phyloP scores from a whole-genome alignment of 192 early-diverging fungal species.

The Umbelopsis vinacea region DNA sequence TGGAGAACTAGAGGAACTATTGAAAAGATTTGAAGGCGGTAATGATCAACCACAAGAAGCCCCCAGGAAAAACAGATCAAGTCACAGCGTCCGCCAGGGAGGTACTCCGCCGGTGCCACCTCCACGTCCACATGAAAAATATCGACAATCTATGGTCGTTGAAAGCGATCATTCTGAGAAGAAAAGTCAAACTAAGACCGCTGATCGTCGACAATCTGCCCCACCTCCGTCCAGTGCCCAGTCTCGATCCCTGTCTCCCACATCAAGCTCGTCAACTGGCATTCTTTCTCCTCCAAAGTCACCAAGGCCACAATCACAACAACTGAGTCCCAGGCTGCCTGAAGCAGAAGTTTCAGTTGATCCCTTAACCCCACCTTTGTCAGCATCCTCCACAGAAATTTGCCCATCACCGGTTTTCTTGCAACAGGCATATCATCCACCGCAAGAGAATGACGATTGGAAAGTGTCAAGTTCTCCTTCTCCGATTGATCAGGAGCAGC shows the following conservation, averaged over 20 bases:
- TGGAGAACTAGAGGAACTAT: conserved; percentile 12
- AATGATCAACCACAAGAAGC: background rate
- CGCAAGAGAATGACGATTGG: background rate
- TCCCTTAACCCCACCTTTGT: background rate
- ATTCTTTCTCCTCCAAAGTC: conserved; percentile 7
- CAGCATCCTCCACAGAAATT: background rate
- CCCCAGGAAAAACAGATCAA: background rate
- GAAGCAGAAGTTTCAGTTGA: background rate
- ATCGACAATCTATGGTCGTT: background rate
- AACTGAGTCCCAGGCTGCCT: background rate
- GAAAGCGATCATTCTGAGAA: background rate
- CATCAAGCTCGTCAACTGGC: background rate
- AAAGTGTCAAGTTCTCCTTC: background rate
- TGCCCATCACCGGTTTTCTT: conserved; percentile 1
- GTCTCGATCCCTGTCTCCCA: background rate
- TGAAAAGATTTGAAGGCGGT: conserved; percentile 1
- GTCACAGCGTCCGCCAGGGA: background rate
- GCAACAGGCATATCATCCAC: conserved; percentile 5
- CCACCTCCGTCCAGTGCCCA: background rate
- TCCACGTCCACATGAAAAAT: background rate
- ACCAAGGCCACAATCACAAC: conserved; percentile 3
- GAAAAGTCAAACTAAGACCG: background rate
- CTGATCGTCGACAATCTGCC: conserved; percentile 2
- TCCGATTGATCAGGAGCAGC: background rate
- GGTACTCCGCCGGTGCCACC: background rate